Evolutionary conservation across 805 yeast species (phyloP).

Genomic region (Candida koratica): DNA sequence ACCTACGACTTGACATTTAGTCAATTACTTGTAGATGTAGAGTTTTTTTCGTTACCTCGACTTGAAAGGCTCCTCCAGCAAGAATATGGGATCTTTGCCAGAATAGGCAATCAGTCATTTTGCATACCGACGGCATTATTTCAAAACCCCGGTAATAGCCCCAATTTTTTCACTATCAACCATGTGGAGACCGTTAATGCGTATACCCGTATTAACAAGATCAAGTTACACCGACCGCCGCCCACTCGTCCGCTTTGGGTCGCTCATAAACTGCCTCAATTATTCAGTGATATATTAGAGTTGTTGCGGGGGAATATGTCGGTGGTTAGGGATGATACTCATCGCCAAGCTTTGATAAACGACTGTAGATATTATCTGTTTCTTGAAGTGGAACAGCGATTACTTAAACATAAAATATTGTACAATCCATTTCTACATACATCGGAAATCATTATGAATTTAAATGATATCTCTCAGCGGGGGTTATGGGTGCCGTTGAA

Average conservation of each 20-base stretch:
- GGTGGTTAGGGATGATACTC: constrained; percentile 46
- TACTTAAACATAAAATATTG: constrained; percentile 49
- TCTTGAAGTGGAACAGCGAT: constrained; percentile 65
- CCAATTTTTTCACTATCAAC: constrained; percentile 71
- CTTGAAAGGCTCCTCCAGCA: constrained; percentile 44
- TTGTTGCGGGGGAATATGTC: constrained; percentile 53
- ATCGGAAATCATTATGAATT: constrained; percentile 56
- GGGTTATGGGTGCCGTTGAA: constrained; percentile 9
- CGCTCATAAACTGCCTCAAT: constrained; percentile 46
- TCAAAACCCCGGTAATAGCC: constrained; percentile 60
- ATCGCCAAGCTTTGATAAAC: constrained; percentile 52
- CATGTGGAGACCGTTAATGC: constrained; percentile 51
- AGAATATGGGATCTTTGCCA: constrained; percentile 53
- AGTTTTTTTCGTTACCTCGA: constrained; percentile 62
- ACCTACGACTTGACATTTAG: constrained; percentile 57
- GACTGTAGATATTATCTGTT: constrained; percentile 81
- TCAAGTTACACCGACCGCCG: constrained; percentile 67
- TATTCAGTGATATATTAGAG: constrained; percentile 54
- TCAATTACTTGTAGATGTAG: constrained; percentile 63
- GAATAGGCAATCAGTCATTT: constrained; percentile 59
- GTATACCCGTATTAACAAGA: constrained; percentile 27
- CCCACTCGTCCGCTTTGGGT: constrained; percentile 59
- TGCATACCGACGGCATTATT: constrained; percentile 56
- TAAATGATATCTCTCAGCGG: constrained; percentile 33
- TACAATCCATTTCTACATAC: constrained; percentile 45